These are phyloP conservation scores for Saccharomycopsis sp. DNA, from an alignment of 805 yeast genomes.

Conservation along the genomic window DNA sequence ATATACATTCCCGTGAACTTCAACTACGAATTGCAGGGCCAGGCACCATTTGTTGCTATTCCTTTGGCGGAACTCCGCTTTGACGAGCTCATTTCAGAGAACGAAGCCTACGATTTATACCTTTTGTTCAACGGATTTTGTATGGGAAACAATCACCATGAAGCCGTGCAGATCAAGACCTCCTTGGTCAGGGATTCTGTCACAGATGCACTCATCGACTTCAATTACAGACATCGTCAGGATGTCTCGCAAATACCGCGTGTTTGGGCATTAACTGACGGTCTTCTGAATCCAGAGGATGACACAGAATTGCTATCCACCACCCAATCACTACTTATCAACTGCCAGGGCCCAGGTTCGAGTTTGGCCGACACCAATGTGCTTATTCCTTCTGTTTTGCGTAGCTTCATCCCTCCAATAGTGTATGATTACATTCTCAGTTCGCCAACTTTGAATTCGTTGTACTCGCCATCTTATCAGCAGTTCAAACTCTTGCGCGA, in stretches of 20 bases:
- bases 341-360: neutral
- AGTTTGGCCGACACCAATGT: neutral
- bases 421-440: constrained; percentile 3
- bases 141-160: neutral
- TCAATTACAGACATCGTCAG: neutral
- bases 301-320: neutral
- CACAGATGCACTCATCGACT: neutral
- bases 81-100: neutral
- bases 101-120: constrained; percentile 9
- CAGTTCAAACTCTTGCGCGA: constrained; percentile 1
- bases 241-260: neutral
- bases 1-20: constrained; percentile 16
- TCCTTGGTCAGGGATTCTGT: neutral
- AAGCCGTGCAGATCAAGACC: neutral
- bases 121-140: constrained; percentile 4
- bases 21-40: constrained; percentile 8
- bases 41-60: constrained; percentile 7
- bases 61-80: neutral
- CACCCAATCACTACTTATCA: constrained; percentile 4
- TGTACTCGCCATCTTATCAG: neutral
- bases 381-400: constrained; percentile 8
- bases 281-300: neutral
- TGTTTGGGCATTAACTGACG: neutral
- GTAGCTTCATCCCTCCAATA: constrained; percentile 8
- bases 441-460: neutral